A percentile compares a stretch with the other conserved stretches of the same genome.
phyloP scores from a whole-genome alignment of 2,329 filamentous ascomycete species.

The Penicillium thymicola region DNA sequence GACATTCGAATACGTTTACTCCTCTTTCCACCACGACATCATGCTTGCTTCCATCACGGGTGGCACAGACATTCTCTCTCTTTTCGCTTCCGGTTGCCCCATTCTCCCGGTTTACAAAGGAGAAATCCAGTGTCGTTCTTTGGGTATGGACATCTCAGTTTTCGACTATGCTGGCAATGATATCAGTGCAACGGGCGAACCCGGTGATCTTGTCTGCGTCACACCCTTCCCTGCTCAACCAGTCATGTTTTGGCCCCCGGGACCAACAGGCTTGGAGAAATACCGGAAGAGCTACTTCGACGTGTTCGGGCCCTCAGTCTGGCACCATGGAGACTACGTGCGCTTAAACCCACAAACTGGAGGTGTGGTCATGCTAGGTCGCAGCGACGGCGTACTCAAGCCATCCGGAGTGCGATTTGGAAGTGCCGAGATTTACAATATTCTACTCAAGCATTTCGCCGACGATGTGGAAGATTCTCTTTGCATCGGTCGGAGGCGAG shows the following conservation, averaged over 20 bases:
- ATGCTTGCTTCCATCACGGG: constrained; percentile 93
- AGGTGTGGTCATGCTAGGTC: constrained; percentile 83
- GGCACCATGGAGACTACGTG: constrained; percentile 96
- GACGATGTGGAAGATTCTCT: constrained; percentile 77
- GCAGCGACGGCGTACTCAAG: constrained; percentile 90
- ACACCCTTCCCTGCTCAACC: constrained; percentile 88
- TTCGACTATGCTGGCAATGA: constrained; percentile 58
- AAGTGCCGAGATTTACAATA: constrained; percentile 92
- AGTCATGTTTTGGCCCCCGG: constrained; percentile 74
- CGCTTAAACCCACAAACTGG: constrained; percentile 67
- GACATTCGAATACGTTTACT: constrained; percentile 87
- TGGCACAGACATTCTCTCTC: constrained; percentile 92
- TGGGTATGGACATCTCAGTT: constrained; percentile 70
- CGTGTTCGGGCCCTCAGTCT: constrained; percentile 64
- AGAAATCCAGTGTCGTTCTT: constrained; percentile 72
- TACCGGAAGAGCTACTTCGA: constrained; percentile 87
- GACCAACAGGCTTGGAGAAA: constrained; percentile 65
- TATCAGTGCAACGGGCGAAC: constrained; percentile 60
- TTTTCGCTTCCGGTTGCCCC: constrained; percentile 83
- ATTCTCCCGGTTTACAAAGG: constrained; percentile 69
- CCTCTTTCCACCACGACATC: constrained; percentile 72
- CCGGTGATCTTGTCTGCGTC: constrained; percentile 85
- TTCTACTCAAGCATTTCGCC: constrained; percentile 80
- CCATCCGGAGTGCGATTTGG: constrained; percentile 89
- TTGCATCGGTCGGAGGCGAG: constrained; percentile 74